Conservation (phyloP, 140 eudicot species). For the Ambrosia hybrid region DNA sequence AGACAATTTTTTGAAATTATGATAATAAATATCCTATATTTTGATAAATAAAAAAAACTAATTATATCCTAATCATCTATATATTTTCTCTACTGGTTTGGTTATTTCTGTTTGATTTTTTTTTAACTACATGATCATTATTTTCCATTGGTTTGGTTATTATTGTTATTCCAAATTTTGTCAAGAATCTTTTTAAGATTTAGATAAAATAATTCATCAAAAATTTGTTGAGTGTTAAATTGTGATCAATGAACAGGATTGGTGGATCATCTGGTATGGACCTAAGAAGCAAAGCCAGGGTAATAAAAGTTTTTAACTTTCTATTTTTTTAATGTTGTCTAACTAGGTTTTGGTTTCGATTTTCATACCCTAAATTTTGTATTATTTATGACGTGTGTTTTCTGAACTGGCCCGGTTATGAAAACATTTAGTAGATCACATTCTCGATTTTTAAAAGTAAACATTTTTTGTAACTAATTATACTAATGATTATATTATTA, state of each 20-base stretch:
- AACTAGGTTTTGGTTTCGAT: neutral
- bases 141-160: no score
- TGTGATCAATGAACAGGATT: slow-evolving; percentile 51
- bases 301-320: slow-evolving; percentile 12
- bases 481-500: slow-evolving; percentile 12
- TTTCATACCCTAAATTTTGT: neutral
- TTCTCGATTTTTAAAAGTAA: no score
- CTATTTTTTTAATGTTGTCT: neutral
- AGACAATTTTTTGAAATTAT: no score
- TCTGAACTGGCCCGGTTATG: no score
- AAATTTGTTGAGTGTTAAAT: slow-evolving; percentile 2
- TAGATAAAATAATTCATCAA: neutral
- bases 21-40: no score
- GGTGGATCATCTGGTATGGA: slow-evolving; percentile 85
- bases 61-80: no score
- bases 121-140: no score
- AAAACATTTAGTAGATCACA: no score
- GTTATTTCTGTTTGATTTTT: no score
- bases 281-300: slow-evolving; percentile 88
- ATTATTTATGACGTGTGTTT: no score
- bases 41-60: no score
- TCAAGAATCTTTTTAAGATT: neutral
- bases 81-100: no score
- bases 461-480: neutral
- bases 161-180: neutral